phyloP scores from a whole-genome alignment of 345 rosid species.

The Orychophragmus violaceus region DNA sequence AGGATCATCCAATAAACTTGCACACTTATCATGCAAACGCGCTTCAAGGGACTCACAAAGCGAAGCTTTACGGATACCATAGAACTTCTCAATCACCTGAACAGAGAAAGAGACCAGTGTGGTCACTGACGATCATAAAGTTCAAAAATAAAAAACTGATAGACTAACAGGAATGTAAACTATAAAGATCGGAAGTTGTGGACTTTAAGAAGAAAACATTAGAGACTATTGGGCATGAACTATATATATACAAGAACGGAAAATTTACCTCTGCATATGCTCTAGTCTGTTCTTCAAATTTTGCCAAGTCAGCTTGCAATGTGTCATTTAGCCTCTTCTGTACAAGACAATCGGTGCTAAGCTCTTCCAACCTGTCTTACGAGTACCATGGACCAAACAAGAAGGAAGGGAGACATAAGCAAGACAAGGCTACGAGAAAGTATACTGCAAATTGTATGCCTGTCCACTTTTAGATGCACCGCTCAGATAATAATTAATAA shows the following conservation, averaged over 20 bases:
- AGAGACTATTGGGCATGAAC: not conserved
- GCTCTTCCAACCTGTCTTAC: constrained; percentile 63
- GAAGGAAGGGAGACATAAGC: not conserved
- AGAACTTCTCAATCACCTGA: constrained; percentile 75
- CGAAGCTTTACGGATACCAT: constrained; percentile 54
- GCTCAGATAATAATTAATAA: not conserved
- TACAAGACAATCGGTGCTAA: constrained; percentile 49
- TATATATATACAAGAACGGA: not conserved
- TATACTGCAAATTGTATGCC: not conserved
- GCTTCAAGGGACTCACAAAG: constrained; percentile 40
- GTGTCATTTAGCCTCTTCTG: constrained; percentile 52
- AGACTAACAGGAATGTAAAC: not conserved
- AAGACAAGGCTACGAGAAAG: not conserved
- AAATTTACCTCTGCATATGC: constrained; percentile 49
- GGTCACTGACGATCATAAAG: not conserved
- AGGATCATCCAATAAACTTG: constrained; percentile 61
- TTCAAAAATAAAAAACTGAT: not conserved
- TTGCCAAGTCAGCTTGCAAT: constrained; percentile 50
- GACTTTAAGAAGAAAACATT: not conserved
- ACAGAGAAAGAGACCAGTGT: not conserved
- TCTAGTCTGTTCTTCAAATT: constrained; percentile 55
- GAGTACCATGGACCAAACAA: constrained; percentile 15
- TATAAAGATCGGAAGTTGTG: not conserved
- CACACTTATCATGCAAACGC: constrained; percentile 64
- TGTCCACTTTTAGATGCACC: not conserved